A percentile compares a stretch with the other conserved stretches of the same genome.
These are phyloP conservation scores for Astrephomene gubernaculifera DNA, from an alignment of 139 green algal species.

Conservation along the genomic window DNA sequence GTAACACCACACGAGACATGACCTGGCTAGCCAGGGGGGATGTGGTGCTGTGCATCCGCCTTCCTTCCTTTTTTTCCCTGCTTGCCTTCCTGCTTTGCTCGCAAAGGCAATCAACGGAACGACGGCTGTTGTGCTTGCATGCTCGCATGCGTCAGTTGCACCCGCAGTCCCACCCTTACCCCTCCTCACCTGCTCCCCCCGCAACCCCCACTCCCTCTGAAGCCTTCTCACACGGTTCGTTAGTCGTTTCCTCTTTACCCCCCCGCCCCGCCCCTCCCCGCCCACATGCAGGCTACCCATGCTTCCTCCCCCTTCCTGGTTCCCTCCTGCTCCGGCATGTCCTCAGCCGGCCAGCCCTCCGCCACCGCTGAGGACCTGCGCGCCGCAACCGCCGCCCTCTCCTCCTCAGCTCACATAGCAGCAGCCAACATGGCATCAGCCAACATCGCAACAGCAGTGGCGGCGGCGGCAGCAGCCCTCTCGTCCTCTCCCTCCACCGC, in stretches of 20 bases:
- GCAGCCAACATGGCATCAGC: not conserved
- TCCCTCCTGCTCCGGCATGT: not conserved
- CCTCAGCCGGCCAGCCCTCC: not conserved
- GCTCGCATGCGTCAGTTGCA: too few species aligned
- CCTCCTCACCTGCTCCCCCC: not conserved
- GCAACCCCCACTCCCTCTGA: not conserved
- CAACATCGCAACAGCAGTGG: not conserved
- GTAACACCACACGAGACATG: not conserved
- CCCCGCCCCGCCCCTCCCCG: not conserved
- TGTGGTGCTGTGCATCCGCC: not conserved
- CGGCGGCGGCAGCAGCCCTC: not conserved
- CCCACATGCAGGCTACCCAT: not conserved
- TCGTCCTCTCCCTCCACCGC: too few species aligned
- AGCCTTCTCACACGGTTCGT: not conserved
- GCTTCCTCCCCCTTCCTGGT: conserved; percentile 12
- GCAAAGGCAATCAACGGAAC: too few species aligned
- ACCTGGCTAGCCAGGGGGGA: not conserved
- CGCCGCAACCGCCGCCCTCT: not conserved
- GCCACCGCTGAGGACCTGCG: not conserved
- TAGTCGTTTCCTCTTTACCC: not conserved
- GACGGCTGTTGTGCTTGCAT: too few species aligned
- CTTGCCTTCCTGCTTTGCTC: not conserved
- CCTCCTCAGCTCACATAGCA: not conserved
- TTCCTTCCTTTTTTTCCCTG: not conserved
- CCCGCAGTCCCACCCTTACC: not conserved